Evolutionary conservation across 2,329 filamentous ascomycete species (phyloP).

Genomic region (Xylaria arbuscula): DNA sequence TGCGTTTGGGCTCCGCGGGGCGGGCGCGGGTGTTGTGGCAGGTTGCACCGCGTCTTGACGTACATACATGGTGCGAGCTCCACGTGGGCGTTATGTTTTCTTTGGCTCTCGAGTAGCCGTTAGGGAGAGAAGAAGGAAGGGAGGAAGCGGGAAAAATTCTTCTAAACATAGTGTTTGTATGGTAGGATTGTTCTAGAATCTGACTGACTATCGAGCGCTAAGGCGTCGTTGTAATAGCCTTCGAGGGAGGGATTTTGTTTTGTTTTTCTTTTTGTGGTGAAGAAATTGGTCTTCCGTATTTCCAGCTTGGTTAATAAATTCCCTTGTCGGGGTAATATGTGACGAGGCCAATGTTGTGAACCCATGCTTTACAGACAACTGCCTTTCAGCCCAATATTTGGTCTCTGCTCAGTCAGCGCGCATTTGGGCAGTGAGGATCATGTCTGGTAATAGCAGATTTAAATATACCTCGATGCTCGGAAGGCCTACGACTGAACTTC

Average conservation of each 20-base stretch:
- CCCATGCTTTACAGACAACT: slow-evolving; percentile 8
- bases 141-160: background rate
- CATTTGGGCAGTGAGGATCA: slow-evolving; percentile 19
- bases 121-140: background rate
- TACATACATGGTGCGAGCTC: slow-evolving; percentile 31
- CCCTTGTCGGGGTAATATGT: slow-evolving; percentile 6
- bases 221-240: background rate
- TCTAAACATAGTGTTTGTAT: slow-evolving; percentile 12
- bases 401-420: background rate
- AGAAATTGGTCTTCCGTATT: background rate
- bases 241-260: too few relatives aligned
- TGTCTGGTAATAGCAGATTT: background rate
- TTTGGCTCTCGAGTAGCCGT: background rate
- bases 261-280: background rate
- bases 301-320: background rate
- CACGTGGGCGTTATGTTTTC: slow-evolving; percentile 32
- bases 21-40: slow-evolving; percentile 21
- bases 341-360: slow-evolving; percentile 17
- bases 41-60: slow-evolving; percentile 28
- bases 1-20: background rate
- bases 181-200: slow-evolving; percentile 31
- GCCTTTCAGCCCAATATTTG: slow-evolving; percentile 13
- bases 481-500: background rate
- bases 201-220: background rate
- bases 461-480: background rate